Evolutionary conservation across 129 eudicot species (phyloP).

Genomic region (Tagetes patula): DNA sequence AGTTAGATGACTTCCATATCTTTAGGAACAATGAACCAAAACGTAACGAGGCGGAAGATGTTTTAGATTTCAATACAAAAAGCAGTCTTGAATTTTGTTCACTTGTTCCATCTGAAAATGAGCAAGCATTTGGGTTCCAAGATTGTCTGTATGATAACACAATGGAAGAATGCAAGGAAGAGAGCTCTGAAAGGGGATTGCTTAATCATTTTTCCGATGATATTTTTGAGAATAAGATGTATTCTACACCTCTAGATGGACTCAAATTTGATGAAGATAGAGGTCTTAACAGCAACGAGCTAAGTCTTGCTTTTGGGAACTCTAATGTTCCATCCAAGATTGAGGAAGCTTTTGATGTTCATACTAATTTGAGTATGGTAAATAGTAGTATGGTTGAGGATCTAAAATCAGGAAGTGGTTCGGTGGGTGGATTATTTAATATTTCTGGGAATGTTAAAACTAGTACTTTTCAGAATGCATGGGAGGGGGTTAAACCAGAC

Average conservation of each 20-base stretch:
- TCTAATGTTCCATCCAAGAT: slow-evolving; percentile 36
- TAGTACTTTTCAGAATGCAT: slow-evolving; percentile 35
- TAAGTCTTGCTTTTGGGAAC: slow-evolving; percentile 67
- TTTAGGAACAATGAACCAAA: slow-evolving; percentile 33
- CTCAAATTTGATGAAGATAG: slow-evolving; percentile 45
- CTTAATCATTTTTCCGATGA: slow-evolving; percentile 49
- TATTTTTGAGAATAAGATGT: slow-evolving; percentile 36
- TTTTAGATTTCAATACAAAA: slow-evolving; percentile 32
- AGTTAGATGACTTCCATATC: slow-evolving; percentile 36
- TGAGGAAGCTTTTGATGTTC: slow-evolving; percentile 48
- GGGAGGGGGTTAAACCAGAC: slow-evolving; percentile 46
- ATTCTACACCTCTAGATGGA: slow-evolving; percentile 43
- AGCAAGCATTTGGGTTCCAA: slow-evolving; percentile 38
- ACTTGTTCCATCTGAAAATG: slow-evolving; percentile 50
- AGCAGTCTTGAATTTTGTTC: slow-evolving; percentile 52
- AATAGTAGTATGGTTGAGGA: slow-evolving; percentile 39
- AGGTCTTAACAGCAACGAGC: slow-evolving; percentile 47
- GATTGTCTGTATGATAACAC: slow-evolving; percentile 36
- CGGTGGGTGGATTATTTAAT: slow-evolving; percentile 49
- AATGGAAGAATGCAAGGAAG: slow-evolving; percentile 41
- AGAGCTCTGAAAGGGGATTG: slow-evolving; percentile 43
- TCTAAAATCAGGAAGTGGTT: slow-evolving; percentile 42
- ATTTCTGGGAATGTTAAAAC: slow-evolving; percentile 44
- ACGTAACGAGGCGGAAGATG: slow-evolving; percentile 31
- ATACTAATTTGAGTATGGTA: slow-evolving; percentile 43